Base-by-base conservation (phyloP, 2,329 filamentous ascomycete genomes). In the Colletotrichum sp. region DNA sequence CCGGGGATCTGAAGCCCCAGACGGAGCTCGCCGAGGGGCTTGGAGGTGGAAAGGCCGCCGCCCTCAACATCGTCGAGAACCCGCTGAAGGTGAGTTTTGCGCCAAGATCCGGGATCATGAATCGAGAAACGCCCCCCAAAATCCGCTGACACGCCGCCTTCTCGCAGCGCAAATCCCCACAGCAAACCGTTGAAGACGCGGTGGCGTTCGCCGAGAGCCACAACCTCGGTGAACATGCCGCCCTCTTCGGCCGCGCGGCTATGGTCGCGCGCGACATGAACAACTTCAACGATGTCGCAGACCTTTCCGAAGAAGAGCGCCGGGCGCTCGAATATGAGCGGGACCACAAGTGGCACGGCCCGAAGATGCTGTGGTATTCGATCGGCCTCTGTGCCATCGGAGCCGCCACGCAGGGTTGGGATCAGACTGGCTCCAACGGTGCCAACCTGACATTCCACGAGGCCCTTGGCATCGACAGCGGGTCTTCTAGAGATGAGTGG, bases 351-450 rank as follows among this genome's bases (percentile, higher is more conserved):
- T 93, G 91, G 88, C 86, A 87, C 77, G 89, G 89, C 4, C 88
- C 90, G 0, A 84, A 80, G 78, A 85, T 83, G 81, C 80, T 85
- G 12, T 83, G 83, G 79, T 83, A 83, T 70, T 81, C 90, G 1
- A 91, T 93, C 74, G 82, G 85, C 3, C 85, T 90, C 28, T 91
- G 90, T 77, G 90, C 90, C 24, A 84, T 92, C 65, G 90, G 59
- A 15, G 59, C 90, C 15, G 90, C 90, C 6, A 89, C 90, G 0
- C 87, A 89, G 68, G 92, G 92, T 28, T 93, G 92, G 92, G 92
- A 93, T 78, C 90, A 93, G 82, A 93, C 91, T 24, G 92, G 91
- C 32, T 87, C 87, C 71, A 93, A 93, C 78, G 91, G 91, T 34
- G 92, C 92, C 71, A 93, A 92, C 78, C 85, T 93, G 78, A 89